Percentiles rank a stretch among this genome's conserved stretches.
Conservation (phyloP, 2,329 filamentous ascomycete genomes). For the Raffaelea ambrosiae region DNA sequence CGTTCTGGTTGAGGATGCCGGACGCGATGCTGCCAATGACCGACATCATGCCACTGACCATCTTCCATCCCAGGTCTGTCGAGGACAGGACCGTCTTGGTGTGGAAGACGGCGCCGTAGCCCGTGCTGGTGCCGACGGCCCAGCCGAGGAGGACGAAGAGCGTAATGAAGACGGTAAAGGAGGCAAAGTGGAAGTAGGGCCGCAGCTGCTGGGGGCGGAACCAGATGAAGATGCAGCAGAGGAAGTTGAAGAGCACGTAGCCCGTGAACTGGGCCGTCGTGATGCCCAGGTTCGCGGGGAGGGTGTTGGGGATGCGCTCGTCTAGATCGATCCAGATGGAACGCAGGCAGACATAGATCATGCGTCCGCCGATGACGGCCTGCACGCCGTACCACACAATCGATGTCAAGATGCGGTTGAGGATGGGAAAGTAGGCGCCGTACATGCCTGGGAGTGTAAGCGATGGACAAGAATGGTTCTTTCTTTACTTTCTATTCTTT, state of each 20-base stretch:
- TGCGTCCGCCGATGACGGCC: conserved; percentile 72
- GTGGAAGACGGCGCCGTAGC: conserved; percentile 28
- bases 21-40: no score
- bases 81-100: conserved; percentile 8
- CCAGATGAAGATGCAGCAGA: conserved; percentile 29
- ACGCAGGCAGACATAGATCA: conserved; percentile 51
- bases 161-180: conserved; percentile 26
- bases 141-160: conserved; percentile 28
- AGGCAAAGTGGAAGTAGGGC: conserved; percentile 30
- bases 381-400: conserved; percentile 61
- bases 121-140: conserved; percentile 48
- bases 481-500: no score
- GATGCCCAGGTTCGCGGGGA: conserved; percentile 15
- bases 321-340: conserved; percentile 54
- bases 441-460: no score
- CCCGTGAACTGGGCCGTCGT: conserved; percentile 18
- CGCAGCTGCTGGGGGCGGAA: conserved; percentile 30
- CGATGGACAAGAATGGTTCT: no score
- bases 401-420: no score
- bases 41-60: conserved; percentile 25
- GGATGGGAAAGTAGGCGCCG: no score
- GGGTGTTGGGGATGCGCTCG: conserved; percentile 42
- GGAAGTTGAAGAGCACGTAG: conserved; percentile 18
- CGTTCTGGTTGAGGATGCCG: no score
- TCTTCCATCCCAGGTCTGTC: conserved; percentile 23